Percentiles rank a stretch among this genome's conserved stretches.
These are phyloP conservation scores for Stygiomarasmius scandens DNA, from an alignment of 1,284 basidiomycete genomes.

Conservation along the genomic window DNA sequence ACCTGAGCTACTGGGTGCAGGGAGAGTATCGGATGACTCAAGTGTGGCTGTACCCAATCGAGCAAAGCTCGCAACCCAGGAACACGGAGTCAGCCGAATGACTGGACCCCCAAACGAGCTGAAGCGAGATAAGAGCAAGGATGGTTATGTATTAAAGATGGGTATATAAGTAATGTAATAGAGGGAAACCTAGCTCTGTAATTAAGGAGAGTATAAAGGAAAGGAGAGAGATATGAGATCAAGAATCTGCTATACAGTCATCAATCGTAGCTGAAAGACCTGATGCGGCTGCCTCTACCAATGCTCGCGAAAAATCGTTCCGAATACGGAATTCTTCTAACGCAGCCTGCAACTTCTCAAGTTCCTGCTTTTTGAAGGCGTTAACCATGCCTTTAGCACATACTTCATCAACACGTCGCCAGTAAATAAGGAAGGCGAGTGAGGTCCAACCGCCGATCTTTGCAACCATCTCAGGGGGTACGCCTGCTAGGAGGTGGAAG, in stretches of 20 bases:
- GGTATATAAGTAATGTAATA: too few species aligned
- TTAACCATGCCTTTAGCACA: background rate
- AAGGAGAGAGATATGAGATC: too few species aligned
- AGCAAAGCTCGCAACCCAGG: too few species aligned
- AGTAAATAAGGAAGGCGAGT: slow-evolving; percentile 13
- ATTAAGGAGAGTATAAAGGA: too few species aligned
- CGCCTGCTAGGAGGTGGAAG: slow-evolving; percentile 33
- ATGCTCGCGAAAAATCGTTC: background rate
- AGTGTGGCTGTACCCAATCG: too few species aligned
- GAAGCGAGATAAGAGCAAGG: too few species aligned
- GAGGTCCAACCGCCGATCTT: slow-evolving; percentile 26
- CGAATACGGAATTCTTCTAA: background rate
- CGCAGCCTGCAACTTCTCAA: background rate
- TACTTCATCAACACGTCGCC: background rate
- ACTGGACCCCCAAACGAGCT: too few species aligned
- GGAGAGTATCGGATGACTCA: too few species aligned
- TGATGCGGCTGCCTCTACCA: background rate
- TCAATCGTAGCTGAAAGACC: background rate
- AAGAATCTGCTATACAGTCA: background rate
- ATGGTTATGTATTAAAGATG: too few species aligned
- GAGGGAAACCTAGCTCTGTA: too few species aligned
- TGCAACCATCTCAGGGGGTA: slow-evolving; percentile 35
- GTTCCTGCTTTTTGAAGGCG: background rate
- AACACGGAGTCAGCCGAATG: too few species aligned
- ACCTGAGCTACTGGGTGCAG: too few species aligned